Evolutionary conservation across 352 stramenopile species (phyloP), one percentile per base, ranked within the genome.

Genomic region (Globisporangium nunn): DNA sequence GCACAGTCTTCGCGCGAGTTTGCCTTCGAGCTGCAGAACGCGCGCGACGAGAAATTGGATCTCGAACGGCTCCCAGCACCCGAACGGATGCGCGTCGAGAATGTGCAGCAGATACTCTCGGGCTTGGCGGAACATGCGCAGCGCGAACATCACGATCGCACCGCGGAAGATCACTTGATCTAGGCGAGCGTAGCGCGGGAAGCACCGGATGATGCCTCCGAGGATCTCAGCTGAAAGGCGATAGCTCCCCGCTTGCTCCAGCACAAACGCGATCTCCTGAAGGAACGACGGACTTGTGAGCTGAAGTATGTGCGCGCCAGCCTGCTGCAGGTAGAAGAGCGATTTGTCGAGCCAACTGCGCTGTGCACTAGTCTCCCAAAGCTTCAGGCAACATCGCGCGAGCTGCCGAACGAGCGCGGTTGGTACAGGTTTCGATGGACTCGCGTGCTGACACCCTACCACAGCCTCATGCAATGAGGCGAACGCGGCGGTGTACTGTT

Each of bases 41-140:
- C 81, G 62, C 40, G 74, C 81, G 14, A 78, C 68, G 44, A 91
- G 59, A 58, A 88, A 81, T 11, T 87, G 57, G 12, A 88, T 61
- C 12, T 91, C 81, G n/a, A 63, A 43, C 1, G 71, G 28, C 33
- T 73, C 49, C 75, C 74, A 91, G 10, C 44, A 49, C 18, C 63
- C 74, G 35, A 82, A 77, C 11, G 78, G 76, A 6, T 50, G 35
- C 15, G 65, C 60, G 11, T 91, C 81, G 29, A 88, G 60, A 0
- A 81, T 68, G 33, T 91, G 76, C 4, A 91, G 33, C 23, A 88
- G 39, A 31, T 91, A 91, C 50, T 91, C 81, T 4, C 77, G 71
- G 40, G 75, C 82, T 52, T 91, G 81, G 6, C 69, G 72, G 44
- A 75, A 87, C 65, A 84, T 72, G 14, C 77, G 63, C 23, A 91